phyloP scores from a whole-genome alignment of 2,329 filamentous ascomycete species.

The Calonectria multiphialidica region DNA sequence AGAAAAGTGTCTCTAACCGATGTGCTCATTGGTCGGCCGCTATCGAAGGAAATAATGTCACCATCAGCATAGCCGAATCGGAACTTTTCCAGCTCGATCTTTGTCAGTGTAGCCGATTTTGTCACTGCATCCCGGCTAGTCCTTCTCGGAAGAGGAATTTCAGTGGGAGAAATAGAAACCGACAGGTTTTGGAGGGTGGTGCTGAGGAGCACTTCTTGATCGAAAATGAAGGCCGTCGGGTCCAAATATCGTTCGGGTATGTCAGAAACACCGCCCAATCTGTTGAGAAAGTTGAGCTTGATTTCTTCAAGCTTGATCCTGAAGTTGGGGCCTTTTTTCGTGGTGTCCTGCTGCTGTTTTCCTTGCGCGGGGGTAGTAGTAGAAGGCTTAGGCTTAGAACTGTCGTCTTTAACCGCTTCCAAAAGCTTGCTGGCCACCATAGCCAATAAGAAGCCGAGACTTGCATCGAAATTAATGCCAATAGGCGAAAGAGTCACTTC shows the following conservation, averaged over 20 bases:
- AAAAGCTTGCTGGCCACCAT: conserved; percentile 64
- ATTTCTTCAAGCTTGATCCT: conserved; percentile 62
- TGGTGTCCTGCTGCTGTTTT: conserved; percentile 24
- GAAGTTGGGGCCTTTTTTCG: conserved; percentile 50
- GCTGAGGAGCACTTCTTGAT: conserved; percentile 65
- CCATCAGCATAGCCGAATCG: conserved; percentile 72
- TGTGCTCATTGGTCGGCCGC: conserved; percentile 66
- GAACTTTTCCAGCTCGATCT: conserved; percentile 67
- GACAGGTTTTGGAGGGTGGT: conserved; percentile 60
- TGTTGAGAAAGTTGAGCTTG: conserved; percentile 68
- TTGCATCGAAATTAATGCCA: conserved; percentile 66
- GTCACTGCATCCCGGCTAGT: conserved; percentile 35
- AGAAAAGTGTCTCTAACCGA: conserved; percentile 71
- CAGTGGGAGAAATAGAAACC: conserved; percentile 41
- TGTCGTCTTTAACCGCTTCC: conserved; percentile 54
- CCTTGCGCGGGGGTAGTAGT: conserved; percentile 13
- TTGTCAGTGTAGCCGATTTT: conserved; percentile 47
- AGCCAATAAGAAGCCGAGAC: conserved; percentile 66
- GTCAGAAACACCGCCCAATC: conserved; percentile 64
- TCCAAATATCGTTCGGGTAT: conserved; percentile 60
- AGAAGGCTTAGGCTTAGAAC: background rate
- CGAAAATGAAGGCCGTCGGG: conserved; percentile 53
- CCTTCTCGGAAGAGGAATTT: conserved; percentile 26
- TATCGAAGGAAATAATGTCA: conserved; percentile 74
- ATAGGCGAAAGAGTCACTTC: conserved; percentile 67